Evolutionary conservation across 1,284 basidiomycete species (phyloP), one percentile per base, ranked within the genome.

Genomic region (Cryptococcus neoformans): DNA sequence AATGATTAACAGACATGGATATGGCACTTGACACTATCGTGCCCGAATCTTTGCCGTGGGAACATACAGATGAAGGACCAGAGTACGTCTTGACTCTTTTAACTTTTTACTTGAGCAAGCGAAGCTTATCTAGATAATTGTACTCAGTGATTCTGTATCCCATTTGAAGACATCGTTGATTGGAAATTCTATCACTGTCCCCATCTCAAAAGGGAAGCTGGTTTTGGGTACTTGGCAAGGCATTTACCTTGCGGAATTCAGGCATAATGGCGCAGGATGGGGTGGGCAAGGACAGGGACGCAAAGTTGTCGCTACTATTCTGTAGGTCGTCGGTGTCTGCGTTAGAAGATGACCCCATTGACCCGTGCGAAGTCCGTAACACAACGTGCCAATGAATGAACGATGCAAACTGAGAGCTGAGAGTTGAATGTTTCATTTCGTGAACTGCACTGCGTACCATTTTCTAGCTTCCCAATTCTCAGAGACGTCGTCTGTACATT

Each of bases 161-260:
- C 93, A 97, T 74, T 91, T 91, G 34, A 96, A 96, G 75, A 84
- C 90, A 3, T 85, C 89, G 2, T 81, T 96, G 38, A 79, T 94
- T 51, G 92, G 92, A 36, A 83, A 88, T 17, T 86, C 88, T 1
- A 82, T 95, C 65, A 87, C 87, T 11, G 81, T 95, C 35, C 92
- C 92, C 4, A 92, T 96, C 67, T 89, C 90, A 1, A 83, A 89
- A 58, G 90, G 88, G 2, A 81, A 82, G 48, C 79, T 95, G 60
- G 90, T 89, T 64, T 79, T 94, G 42, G 93, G 92, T 4, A 94
- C 90, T 16, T 96, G 92, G 92, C 92, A 95, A 82, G 90, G 69
- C 12, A 70, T 74, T 55, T 74, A 73, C 55, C 66, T 73, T 10
- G 67, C 66, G 14, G 70, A 74, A 57, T 72, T 69, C 51, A 57